Evolutionary conservation across 495 filamentous ascomycete species (phyloP).

Genomic region (Lasiosphaeris hirsuta): DNA sequence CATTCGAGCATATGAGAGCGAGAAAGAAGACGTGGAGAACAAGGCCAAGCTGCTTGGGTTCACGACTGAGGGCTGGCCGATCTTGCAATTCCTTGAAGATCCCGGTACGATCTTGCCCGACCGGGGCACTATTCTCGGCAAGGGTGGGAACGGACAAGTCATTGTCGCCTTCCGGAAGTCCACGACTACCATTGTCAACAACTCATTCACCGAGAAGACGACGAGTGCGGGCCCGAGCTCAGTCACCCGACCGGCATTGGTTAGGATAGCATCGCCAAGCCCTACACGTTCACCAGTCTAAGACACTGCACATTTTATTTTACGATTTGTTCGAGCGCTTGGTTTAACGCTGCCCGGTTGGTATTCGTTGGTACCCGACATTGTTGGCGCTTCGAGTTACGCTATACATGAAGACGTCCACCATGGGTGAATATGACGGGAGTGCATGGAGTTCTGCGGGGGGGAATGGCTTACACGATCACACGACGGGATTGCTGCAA

Average conservation of each 20-base stretch:
- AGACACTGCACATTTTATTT: not conserved
- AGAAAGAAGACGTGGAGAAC: conserved; percentile 23
- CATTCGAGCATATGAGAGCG: conserved; percentile 26
- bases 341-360: too few relatives aligned
- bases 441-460: not conserved
- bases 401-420: not conserved
- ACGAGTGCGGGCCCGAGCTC: not conserved
- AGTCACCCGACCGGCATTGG: conserved; percentile 10
- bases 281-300: not conserved
- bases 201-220: not conserved
- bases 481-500: too few relatives aligned
- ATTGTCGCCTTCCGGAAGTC: conserved; percentile 26
- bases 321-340: not conserved
- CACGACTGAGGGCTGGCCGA: conserved; percentile 26
- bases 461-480: not conserved
- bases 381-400: too few relatives aligned
- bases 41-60: conserved; percentile 34
- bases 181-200: conserved; percentile 16
- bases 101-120: conserved; percentile 18
- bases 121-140: conserved; percentile 25
- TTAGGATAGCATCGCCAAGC: conserved; percentile 19
- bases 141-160: conserved; percentile 18
- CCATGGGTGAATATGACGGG: not conserved
- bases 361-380: too few relatives aligned
- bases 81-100: conserved; percentile 27